Evolutionary conservation across 352 stramenopile species (phyloP), one percentile per base, ranked within the genome.

Genomic region (Globisporangium viniferum): DNA sequence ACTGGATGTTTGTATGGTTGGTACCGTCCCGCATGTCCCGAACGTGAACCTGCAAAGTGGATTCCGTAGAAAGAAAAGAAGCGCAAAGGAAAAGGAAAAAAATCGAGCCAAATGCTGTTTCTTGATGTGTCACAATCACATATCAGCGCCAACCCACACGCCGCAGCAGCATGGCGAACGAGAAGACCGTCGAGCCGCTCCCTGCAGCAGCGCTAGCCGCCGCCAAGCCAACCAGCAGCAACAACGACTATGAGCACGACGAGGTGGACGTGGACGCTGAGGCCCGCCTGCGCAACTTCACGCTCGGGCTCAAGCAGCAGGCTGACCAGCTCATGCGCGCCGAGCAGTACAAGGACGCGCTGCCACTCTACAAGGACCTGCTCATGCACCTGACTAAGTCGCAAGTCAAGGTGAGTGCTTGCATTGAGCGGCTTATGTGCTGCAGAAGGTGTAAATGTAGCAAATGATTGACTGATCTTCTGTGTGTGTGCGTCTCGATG

Each of bases 331-430:
- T 89, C 66, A 79, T 93, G 74, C 69, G 79, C 14, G 58, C 64
- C 33, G 73, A 86, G 67, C 73, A 80, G 33, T 76, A 81, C 57
- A 74, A 85, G 36, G 73, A 86, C 65, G 84, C 82, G 54, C 75
- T 90, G 54, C 75, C 72, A 15, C 64, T 90, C 49, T 92, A 92
- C 66, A 79, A 80, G 24, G 84, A 90, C 56, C 74, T 91, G 55
- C 79, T 92, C 62, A 84, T 89, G 79, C 79, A 90, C 49, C 72
- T 92, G 29, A 89, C 82, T 58, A 79, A 76, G 64, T 91, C 82
- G 2, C 84, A 91, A 24, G 82, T 90, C 65, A 78, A 82, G 65
- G 79, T 84, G 15, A 14, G 67, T 44, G 20, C 10, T 5, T n/a
- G 56, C 2, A 1, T 22, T 20, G 14, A 15, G 20, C 2, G 12